Base-by-base conservation (phyloP, 1,139 yeast species). In the Pichia sp. region DNA sequence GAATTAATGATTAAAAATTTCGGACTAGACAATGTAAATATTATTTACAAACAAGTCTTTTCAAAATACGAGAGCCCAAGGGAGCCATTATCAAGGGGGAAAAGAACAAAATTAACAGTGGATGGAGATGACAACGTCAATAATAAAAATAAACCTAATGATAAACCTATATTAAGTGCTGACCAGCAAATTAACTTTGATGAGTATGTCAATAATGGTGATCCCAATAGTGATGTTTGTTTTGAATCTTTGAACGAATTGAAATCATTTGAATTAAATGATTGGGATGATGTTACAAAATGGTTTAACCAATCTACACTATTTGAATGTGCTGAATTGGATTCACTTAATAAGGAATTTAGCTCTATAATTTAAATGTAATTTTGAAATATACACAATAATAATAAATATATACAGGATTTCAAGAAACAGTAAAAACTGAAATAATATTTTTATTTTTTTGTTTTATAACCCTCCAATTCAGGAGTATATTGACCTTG, bases 401-500 rank as follows among this genome's bases (percentile, higher is more conserved):
- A n/a, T n/a, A n/a, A n/a, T n/a, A n/a, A n/a, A n/a, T n/a, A n/a
- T n/a, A n/a, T n/a, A n/a, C n/a, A n/a, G n/a, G n/a, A n/a, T n/a
- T n/a, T n/a, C n/a, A n/a, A n/a, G n/a, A n/a, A n/a, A n/a, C n/a
- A n/a, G n/a, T n/a, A n/a, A n/a, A n/a, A n/a, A n/a, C n/a, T n/a
- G n/a, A n/a, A n/a, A n/a, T n/a, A n/a, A n/a, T n/a, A n/a, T n/a
- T n/a, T n/a, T n/a, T n/a, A n/a, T n/a, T 20, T 31, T 16, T 34
- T 43, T 10, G 37, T 16, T 34, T 48, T 48, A 29, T 25, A 52
- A 10, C 55, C 56, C 44, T 60, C 62, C 33, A 55, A 56, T n/a
- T 56, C 63, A n/a, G 56, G 55, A 3, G 58, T 51, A 39, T 62
- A 63, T 4, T 52, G 48, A 3, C 67, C 67, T 37, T 55, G 55